These are phyloP conservation scores for Verbena officinalis DNA, from an alignment of 257 asterid species.

Conservation along the genomic window DNA sequence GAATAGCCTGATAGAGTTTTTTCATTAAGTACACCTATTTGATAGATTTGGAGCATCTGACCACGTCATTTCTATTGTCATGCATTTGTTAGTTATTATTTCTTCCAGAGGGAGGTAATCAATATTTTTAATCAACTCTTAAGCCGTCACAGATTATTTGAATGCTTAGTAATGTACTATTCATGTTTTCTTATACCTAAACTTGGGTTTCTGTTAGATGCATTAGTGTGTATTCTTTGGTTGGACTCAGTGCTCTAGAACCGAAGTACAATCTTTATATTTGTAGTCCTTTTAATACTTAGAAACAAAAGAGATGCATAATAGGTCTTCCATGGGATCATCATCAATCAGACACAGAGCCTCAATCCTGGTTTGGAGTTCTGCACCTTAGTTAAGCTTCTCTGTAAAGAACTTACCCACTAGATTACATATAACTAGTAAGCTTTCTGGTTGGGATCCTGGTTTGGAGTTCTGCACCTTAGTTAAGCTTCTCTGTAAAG, in stretches of 20 bases:
- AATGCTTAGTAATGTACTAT: too few relatives aligned
- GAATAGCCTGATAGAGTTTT: neutral
- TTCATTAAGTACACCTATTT: slow-evolving; percentile 15
- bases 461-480: slow-evolving; percentile 3
- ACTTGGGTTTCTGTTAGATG: neutral
- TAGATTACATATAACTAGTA: too few relatives aligned
- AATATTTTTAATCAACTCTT: too few relatives aligned
- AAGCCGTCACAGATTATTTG: too few relatives aligned
- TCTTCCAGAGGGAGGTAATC: neutral
- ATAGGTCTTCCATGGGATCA: slow-evolving; percentile 4
- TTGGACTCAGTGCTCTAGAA: neutral
- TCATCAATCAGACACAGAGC: neutral
- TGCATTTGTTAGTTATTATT: too few relatives aligned
- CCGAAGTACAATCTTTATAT: neutral
- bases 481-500: neutral
- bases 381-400: neutral
- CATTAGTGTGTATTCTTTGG: neutral
- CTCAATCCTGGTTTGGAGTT: slow-evolving; percentile 6
- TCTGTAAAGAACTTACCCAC: neutral
- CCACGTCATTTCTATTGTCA: too few relatives aligned
- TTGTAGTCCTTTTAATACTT: neutral
- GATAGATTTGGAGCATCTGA: slow-evolving; percentile 26
- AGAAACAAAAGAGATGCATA: neutral
- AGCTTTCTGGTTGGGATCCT: slow-evolving; percentile 5
- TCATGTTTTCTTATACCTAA: too few relatives aligned